Percentiles rank a stretch among this genome's conserved stretches.
phyloP scores from a whole-genome alignment of 176 grass and related monocot genomes.

The Carex littledalei region DNA sequence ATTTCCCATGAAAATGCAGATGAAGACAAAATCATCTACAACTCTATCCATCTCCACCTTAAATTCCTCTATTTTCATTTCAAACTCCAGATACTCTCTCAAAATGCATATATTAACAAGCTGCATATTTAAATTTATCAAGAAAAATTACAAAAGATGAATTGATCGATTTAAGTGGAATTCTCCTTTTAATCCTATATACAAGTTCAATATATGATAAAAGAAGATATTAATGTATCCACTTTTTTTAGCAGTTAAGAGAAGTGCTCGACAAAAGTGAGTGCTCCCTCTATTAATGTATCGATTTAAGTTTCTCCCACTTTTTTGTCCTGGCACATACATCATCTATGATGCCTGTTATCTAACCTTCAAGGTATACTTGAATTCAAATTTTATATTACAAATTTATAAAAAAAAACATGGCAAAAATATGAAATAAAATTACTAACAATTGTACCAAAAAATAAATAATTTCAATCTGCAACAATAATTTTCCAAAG shows the following conservation, averaged over 20 bases:
- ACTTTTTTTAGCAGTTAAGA: too few relatives aligned
- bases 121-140: conserved; percentile 28
- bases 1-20: conserved; percentile 70
- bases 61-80: conserved; percentile 39
- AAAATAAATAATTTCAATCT: too few relatives aligned
- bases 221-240: too few relatives aligned
- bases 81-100: conserved; percentile 68
- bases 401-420: not conserved
- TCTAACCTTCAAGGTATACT: not conserved
- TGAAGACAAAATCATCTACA: conserved; percentile 74
- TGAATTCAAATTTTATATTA: not conserved
- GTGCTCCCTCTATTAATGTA: too few relatives aligned
- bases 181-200: not conserved
- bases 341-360: not conserved
- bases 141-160: not conserved
- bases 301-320: not conserved
- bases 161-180: not conserved
- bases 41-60: conserved; percentile 46
- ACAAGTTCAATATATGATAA: not conserved
- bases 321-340: not conserved
- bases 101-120: conserved; percentile 59
- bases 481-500: too few relatives aligned
- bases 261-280: too few relatives aligned
- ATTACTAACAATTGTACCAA: too few relatives aligned
- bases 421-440: not conserved